Evolutionary conservation across 495 filamentous ascomycete species (phyloP), one percentile per base, ranked within the genome.

Genomic region (Glutinoglossum americanum): DNA sequence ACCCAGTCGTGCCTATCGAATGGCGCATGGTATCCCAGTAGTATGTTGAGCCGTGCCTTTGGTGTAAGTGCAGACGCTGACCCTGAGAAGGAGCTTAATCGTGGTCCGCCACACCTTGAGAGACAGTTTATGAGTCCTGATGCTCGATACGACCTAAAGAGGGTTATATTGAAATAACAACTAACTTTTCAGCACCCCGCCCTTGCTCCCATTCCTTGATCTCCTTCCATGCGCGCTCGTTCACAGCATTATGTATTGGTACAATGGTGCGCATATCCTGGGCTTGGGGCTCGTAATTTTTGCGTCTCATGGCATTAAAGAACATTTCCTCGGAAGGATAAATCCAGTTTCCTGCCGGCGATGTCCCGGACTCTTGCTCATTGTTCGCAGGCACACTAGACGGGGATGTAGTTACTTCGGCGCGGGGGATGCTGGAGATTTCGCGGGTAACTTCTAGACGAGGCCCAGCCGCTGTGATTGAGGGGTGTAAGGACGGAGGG

Each of bases 1-100:
- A 94, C 83, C 92, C 92, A 97, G 69, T 98, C 92, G 65, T 98
- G 92, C 54, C 92, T 76, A 71, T 98, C 92, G 67, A 98, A 98
- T 45, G 92, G 92, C 37, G 78, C 72, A 65, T 87, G 80, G 70
- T 96, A 96, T 21, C 92, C 92, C 59, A 95, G 69, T 55, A 85
- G 69, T 8, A 79, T 84, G 64, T 93, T 89, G 53, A 88, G 63
- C 51, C 90, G 74, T 25, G 92, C 92, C 60, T 80, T 80, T 19
- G 90, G 92, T 30, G 83, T 90, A 70, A 96, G 62, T 33, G 62
- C 54, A 11, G 72, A 70, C 11, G 74, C 73, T 19, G 76, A 62
- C 0, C 89, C 89, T 9, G 80, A 78, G 71, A 96, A 96, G n/a
- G 81, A 83, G 57, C 84, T 81, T 55, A 98, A 70, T 49, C 77